Base-by-base conservation (phyloP, 768 basidiomycete genomes). In the Gelatoporia subvermispora region DNA sequence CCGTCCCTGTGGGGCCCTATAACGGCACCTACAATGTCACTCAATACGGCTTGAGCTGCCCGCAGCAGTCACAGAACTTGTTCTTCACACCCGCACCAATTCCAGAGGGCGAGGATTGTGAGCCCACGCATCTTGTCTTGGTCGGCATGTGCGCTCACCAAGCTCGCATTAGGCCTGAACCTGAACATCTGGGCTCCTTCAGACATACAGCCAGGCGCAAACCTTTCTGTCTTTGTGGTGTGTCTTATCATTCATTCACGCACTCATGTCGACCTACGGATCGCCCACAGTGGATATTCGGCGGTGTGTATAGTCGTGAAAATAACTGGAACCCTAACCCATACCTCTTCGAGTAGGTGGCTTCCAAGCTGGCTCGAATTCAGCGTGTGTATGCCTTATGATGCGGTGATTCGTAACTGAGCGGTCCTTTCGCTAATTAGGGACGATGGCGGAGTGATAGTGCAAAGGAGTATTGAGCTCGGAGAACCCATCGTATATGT, bases 401-500 rank as follows among this genome's bases (percentile, higher is more conserved):
- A 31, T 11, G 24, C 8, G 22, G 18, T 24, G n/a, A 17, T 15
- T 37, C 7, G 2, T 4, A 16, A 2, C 31, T 23, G 4, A 15
- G 2, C 3, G 34, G 10, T 8, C 8, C 23, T 3, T 36, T 8
- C 17, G 21, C 15, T 13, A 3, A 9, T 3, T 22, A 52, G 47
- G 41, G 56, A 23, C 41, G 53, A 45, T 41, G 55, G 55, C 8
- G 42, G 35, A 3, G 34, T 49, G 4, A 51, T 59, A 8, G 50
- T 59, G 5, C 35, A 52, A 13, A 68, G 74, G 16, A 79, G 78
- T 0, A 66, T 77, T 5, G 61, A 64, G 1, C 52, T 79, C 11
- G 66, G 66, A 1, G 56, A 65, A 37, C 78, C 79, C 1, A 66
- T 78, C 16, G 60, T 82, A 22, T 79, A 72, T 52, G 79, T 81